A percentile compares a stretch with the other conserved stretches of the same genome.
These are phyloP conservation scores for Flueggea neowawraea DNA, from an alignment of 441 rosid species.

Conservation along the genomic window DNA sequence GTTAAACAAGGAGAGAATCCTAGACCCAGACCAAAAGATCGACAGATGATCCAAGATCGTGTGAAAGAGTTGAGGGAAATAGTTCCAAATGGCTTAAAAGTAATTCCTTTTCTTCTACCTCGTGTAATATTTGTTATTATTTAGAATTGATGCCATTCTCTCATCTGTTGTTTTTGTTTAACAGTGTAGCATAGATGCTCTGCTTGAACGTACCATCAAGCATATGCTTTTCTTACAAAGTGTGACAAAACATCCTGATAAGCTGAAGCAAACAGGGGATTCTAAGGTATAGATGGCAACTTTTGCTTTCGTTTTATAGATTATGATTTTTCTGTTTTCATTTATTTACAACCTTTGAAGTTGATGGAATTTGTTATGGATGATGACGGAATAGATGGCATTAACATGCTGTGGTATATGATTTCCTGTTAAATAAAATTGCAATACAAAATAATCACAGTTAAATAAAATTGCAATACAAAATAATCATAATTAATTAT, in stretches of 20 bases:
- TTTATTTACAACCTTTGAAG: background rate
- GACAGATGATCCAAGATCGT: conserved; percentile 98
- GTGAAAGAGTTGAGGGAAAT: conserved; percentile 96
- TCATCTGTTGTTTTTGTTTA: conserved; percentile 13
- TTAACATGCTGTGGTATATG: no score
- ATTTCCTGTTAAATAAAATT: no score
- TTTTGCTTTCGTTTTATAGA: conserved; percentile 1
- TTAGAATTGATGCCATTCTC: background rate
- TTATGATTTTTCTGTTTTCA: background rate
- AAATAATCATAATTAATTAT: no score
- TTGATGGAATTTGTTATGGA: background rate
- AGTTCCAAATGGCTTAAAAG: conserved; percentile 91
- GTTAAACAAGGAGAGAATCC: conserved; percentile 92
- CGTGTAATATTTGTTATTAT: background rate
- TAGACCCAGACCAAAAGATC: conserved; percentile 97
- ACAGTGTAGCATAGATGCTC: conserved; percentile 98
- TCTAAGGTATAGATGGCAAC: conserved; percentile 53
- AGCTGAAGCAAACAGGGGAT: conserved; percentile 75
- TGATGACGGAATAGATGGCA: no score
- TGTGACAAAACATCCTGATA: conserved; percentile 90
- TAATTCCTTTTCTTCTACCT: conserved; percentile 28
- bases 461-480: no score
- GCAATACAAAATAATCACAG: no score
- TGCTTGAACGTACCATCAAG: conserved; percentile 87
- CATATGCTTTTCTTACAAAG: conserved; percentile 99